phyloP scores from a whole-genome alignment of 2,329 filamentous ascomycete species.

The Beauveria varroae region DNA sequence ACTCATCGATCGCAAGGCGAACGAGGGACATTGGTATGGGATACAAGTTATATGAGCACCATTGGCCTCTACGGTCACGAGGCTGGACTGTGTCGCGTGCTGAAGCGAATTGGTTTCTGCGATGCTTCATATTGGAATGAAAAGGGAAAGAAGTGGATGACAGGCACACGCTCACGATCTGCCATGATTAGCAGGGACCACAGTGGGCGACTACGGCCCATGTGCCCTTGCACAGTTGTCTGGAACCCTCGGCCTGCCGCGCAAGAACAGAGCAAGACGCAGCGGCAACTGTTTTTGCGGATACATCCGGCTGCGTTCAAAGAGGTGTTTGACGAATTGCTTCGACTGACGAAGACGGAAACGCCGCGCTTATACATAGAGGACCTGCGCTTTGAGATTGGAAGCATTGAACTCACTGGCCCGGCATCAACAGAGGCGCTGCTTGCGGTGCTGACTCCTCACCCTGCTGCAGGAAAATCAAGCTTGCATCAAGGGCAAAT shows the following conservation, averaged over 20 bases:
- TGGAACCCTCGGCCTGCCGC: constrained; percentile 52
- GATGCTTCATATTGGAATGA: constrained; percentile 54
- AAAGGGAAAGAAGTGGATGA: constrained; percentile 64
- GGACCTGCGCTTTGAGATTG: constrained; percentile 61
- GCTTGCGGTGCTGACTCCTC: constrained; percentile 56
- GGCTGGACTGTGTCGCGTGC: constrained; percentile 54
- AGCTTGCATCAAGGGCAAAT: constrained; percentile 34
- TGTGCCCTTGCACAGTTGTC: constrained; percentile 66
- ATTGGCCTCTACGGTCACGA: constrained; percentile 66
- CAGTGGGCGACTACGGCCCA: constrained; percentile 44
- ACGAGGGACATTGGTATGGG: constrained; percentile 78
- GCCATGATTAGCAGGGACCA: constrained; percentile 45
- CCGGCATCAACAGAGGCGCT: constrained; percentile 76
- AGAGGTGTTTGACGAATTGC: constrained; percentile 57
- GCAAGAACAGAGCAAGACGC: constrained; percentile 17
- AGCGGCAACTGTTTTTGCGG: constrained; percentile 56
- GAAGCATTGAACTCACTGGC: constrained; percentile 49
- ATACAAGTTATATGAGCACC: constrained; percentile 89
- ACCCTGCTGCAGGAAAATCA: constrained; percentile 24
- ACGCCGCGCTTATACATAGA: constrained; percentile 57
- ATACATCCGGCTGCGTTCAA: constrained; percentile 77
- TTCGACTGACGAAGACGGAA: constrained; percentile 49
- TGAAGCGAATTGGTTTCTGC: constrained; percentile 57
- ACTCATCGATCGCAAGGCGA: constrained; percentile 73
- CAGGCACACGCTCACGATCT: constrained; percentile 41